phyloP scores from a whole-genome alignment of 306 rosid species.

The Fragaria ananassa region DNA sequence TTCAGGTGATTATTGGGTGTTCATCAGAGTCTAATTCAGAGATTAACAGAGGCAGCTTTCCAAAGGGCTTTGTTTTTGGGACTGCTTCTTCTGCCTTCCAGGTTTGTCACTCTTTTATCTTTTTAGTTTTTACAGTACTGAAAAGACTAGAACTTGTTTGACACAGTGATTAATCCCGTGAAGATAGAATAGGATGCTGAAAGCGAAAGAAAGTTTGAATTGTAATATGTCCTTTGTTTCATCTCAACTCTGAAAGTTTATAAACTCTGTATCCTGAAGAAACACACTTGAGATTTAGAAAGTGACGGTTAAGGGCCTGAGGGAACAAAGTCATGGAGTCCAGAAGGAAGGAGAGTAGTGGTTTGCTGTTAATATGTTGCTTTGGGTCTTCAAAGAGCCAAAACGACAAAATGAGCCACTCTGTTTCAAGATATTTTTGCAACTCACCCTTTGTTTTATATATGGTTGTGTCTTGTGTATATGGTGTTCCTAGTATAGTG shows the following conservation, averaged over 20 bases:
- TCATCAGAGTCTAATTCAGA: constrained; percentile 25
- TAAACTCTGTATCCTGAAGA: no score
- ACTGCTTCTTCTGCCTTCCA: constrained; percentile 88
- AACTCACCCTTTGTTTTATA: neutral
- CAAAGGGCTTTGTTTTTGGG: constrained; percentile 75
- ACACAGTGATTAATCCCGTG: neutral
- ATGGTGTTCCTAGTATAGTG: neutral
- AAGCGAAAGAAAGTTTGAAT: neutral
- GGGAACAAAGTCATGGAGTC: neutral
- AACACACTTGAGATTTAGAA: no score
- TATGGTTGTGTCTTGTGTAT: neutral
- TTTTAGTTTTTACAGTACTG: neutral
- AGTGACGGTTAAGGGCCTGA: no score
- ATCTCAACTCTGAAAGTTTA: no score
- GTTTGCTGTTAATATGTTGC: neutral
- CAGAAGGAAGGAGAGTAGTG: neutral
- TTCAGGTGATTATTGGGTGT: constrained; percentile 36
- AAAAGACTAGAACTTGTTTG: neutral
- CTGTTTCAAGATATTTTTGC: neutral
- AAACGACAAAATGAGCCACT: neutral
- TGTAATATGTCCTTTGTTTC: no score
- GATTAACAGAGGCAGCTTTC: constrained; percentile 56
- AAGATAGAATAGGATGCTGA: neutral
- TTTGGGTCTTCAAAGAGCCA: neutral
- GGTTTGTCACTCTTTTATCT: constrained; percentile 31